These are phyloP conservation scores for Podaxis rugospora DNA, from an alignment of 768 basidiomycete genomes.

Conservation along the genomic window DNA sequence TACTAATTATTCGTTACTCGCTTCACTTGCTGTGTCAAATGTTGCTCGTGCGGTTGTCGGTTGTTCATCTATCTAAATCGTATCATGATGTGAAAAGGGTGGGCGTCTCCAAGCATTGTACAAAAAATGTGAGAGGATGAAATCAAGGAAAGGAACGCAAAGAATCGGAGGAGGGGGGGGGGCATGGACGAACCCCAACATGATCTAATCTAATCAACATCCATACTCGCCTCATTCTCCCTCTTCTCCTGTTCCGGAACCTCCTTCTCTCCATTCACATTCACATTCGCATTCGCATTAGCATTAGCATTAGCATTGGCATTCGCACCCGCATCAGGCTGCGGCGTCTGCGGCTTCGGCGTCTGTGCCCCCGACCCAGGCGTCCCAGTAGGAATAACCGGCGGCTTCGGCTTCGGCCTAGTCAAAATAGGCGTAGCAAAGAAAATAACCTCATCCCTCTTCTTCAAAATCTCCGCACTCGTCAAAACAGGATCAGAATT, in stretches of 20 bases:
- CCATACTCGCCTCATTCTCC: conserved; percentile 65
- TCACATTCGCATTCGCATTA: neutral
- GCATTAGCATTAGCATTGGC: neutral
- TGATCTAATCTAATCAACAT: conserved; percentile 58
- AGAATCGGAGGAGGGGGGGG: neutral
- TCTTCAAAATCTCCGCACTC: conserved; percentile 80
- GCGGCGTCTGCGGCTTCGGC: conserved; percentile 60
- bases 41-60: neutral
- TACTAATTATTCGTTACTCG: neutral
- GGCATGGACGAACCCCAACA: neutral
- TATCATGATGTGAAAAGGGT: neutral
- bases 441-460: conserved; percentile 89
- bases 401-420: conserved; percentile 86
- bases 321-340: conserved; percentile 14
- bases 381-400: conserved; percentile 41
- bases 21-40: too few species aligned
- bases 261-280: conserved; percentile 16
- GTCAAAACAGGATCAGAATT: conserved; percentile 83
- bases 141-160: neutral
- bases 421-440: conserved; percentile 88
- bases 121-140: neutral
- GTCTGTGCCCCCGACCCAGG: conserved; percentile 38
- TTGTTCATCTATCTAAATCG: neutral
- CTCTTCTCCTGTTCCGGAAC: conserved; percentile 25
- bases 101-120: neutral